phyloP scores from a whole-genome alignment of 1,284 basidiomycete genomes.

The Trametes polyzona region DNA sequence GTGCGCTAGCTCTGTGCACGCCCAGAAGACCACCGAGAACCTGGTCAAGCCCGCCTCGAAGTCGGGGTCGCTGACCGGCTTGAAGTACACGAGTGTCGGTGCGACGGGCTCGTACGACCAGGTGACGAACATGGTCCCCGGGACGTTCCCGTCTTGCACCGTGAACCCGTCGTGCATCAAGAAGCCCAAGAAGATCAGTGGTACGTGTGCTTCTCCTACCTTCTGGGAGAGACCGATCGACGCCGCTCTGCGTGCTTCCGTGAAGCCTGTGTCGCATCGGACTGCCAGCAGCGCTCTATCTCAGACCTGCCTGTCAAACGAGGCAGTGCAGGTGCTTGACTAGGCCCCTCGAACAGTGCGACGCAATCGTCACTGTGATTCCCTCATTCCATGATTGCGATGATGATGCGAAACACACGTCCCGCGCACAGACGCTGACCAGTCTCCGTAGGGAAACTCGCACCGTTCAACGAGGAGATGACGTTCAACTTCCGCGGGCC shows the following conservation, averaged over 20 bases:
- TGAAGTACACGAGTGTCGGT: constrained; percentile 36
- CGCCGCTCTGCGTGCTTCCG: not conserved
- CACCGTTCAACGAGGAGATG: constrained; percentile 36
- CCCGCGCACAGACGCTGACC: not conserved
- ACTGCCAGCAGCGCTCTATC: not conserved
- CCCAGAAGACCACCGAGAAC: constrained; percentile 11
- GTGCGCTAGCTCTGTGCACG: not conserved
- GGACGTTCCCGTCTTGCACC: constrained; percentile 31
- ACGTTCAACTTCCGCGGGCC: constrained; percentile 37
- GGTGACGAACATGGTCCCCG: constrained; percentile 33
- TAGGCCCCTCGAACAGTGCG: not conserved
- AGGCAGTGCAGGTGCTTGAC: not conserved
- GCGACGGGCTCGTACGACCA: constrained; percentile 33
- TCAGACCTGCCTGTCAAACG: no score
- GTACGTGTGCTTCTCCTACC: constrained; percentile 16
- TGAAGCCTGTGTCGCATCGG: not conserved
- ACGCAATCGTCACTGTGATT: not conserved
- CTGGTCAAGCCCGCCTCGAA: constrained; percentile 26
- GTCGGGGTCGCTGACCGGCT: constrained; percentile 30
- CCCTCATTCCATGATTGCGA: not conserved
- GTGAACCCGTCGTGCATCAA: constrained; percentile 30
- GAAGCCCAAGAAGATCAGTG: constrained; percentile 27
- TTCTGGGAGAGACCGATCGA: not conserved
- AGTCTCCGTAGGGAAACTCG: constrained; percentile 24
- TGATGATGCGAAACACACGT: no score